A percentile compares a stretch with the other conserved stretches of the same genome.
phyloP scores from a whole-genome alignment of 1,284 basidiomycete species.

The Boletellus dicymbophilus region DNA sequence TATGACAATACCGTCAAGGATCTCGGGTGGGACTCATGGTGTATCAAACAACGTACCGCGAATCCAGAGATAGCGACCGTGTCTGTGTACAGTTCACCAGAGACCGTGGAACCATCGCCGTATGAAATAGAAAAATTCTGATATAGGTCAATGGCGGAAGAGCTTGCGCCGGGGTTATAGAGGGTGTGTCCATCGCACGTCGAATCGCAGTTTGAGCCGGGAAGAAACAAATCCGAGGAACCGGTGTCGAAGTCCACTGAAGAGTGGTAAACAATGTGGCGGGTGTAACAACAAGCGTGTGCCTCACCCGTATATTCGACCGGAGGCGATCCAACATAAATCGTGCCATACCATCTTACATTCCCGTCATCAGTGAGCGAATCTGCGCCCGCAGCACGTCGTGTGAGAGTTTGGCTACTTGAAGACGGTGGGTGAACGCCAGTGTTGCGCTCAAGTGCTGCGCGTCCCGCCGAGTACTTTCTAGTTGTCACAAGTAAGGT shows the following conservation, averaged over 20 bases:
- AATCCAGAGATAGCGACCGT: constrained; percentile 29
- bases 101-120: constrained; percentile 36
- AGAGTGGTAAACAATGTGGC: background rate
- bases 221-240: constrained; percentile 39
- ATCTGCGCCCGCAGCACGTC: constrained; percentile 9
- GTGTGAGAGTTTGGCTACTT: background rate
- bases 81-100: constrained; percentile 38
- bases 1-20: constrained; percentile 6
- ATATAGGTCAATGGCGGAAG: constrained; percentile 30
- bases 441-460: constrained; percentile 6
- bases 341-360: constrained; percentile 25
- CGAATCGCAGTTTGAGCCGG: constrained; percentile 24
- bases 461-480: constrained; percentile 21
- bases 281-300: background rate
- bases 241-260: constrained; percentile 49
- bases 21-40: background rate
- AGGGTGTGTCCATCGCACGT: constrained; percentile 37
- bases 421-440: background rate
- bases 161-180: constrained; percentile 36
- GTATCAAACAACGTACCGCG: constrained; percentile 14
- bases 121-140: constrained; percentile 32
- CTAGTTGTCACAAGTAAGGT: constrained; percentile 15
- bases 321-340: constrained; percentile 24
- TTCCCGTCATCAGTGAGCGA: constrained; percentile 17
- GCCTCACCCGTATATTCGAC: constrained; percentile 19